Evolutionary conservation across 1,284 basidiomycete genomes (phyloP), one percentile per base, ranked within the genome.

Genomic region (Bjerkandera adusta): DNA sequence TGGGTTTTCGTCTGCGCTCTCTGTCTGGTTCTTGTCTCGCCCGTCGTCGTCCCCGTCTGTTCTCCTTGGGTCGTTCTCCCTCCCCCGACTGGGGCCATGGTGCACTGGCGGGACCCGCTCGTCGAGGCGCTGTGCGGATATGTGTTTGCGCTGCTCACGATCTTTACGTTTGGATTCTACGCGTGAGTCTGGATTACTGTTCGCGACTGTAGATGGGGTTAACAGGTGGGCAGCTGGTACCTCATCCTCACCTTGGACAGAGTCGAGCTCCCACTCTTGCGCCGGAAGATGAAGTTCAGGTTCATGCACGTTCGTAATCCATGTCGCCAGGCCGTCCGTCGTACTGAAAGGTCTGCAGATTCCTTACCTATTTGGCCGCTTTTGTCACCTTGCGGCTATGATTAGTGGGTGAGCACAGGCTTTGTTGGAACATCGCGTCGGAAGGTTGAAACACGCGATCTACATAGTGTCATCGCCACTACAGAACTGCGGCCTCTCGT

Each of bases 41-140:
- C n/a, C n/a, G n/a, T n/a, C n/a, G n/a, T n/a, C n/a, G n/a, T n/a
- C n/a, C n/a, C n/a, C n/a, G n/a, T n/a, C n/a, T n/a, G n/a, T n/a
- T n/a, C n/a, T n/a, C n/a, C n/a, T n/a, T n/a, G n/a, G n/a, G n/a
- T n/a, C n/a, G n/a, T n/a, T n/a, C n/a, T n/a, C n/a, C n/a, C n/a
- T n/a, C n/a, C n/a, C n/a, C n/a, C n/a, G n/a, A n/a, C n/a, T n/a
- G n/a, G n/a, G n/a, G n/a, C n/a, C n/a, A 38, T 38, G 36, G 22
- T 38, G 15, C 21, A 38, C n/a, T 38, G 36, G 36, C 24, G 22
- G 36, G 36, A 38, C 22, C 36, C 20, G 15, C 22, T 25, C 11
- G 36, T 38, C 22, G 22, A 38, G 36, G 36, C 36, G 22, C 22
- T 38, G 22, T 38, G 36, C 22, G 36, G 36, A 4, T 38, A 21